A percentile compares a stretch with the other conserved stretches of the same genome.
Conservation (phyloP, 129 eudicot genomes). For the Flaveria bidentis region DNA sequence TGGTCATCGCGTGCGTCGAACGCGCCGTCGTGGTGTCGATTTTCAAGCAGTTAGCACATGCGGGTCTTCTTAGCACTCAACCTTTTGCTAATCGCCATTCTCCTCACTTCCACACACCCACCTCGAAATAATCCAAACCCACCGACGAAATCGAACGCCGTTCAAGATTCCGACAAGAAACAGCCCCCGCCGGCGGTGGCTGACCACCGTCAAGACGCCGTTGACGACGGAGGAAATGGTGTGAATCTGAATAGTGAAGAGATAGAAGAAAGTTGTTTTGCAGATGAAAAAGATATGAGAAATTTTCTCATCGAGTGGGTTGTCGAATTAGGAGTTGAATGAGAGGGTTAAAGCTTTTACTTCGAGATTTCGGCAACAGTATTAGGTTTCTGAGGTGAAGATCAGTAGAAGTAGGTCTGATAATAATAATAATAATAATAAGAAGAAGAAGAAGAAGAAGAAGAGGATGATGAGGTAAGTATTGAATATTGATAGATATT, state of each 20-base stretch:
- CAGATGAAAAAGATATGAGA: conserved; percentile 14
- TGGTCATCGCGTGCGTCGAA: conserved; percentile 64
- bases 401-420: conserved; percentile 35
- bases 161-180: conserved; percentile 13
- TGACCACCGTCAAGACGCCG: conserved; percentile 13
- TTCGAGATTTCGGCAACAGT: conserved; percentile 75
- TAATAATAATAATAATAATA: conserved; percentile 14
- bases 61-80: conserved; percentile 68
- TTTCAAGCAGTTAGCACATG: conserved; percentile 58
- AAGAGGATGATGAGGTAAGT: conserved; percentile 5
- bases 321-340: conserved; percentile 50
- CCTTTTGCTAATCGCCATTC: conserved; percentile 69
- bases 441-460: background rate
- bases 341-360: conserved; percentile 74
- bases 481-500: conserved; percentile 24
- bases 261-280: conserved; percentile 17
- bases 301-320: conserved; percentile 3
- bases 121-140: conserved; percentile 20
- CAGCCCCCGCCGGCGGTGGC: background rate
- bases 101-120: conserved; percentile 58
- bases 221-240: conserved; percentile 25
- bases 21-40: conserved; percentile 66
- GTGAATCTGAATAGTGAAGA: conserved; percentile 13
- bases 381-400: conserved; percentile 70
- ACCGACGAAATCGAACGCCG: too few relatives aligned